Evolutionary conservation across 495 filamentous ascomycete species (phyloP).

Genomic region (Xylaria castorea): DNA sequence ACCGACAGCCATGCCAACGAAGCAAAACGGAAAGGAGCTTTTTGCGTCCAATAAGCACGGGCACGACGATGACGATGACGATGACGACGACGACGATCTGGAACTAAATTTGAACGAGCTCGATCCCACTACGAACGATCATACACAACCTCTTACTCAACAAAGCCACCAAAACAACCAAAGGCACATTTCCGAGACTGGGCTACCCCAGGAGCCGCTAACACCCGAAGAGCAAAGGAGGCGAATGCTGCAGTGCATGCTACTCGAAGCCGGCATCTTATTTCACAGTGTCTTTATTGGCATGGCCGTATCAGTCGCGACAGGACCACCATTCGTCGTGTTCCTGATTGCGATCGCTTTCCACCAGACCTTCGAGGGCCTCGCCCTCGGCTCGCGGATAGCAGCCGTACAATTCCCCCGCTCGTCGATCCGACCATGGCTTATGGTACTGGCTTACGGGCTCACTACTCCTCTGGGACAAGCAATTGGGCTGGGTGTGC

Average conservation of each 20-base stretch:
- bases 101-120: conserved; percentile 62
- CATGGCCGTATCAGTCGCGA: conserved; percentile 85
- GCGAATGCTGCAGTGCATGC: conserved; percentile 76
- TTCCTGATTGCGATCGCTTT: conserved; percentile 83
- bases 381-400: conserved; percentile 77
- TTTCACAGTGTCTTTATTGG: conserved; percentile 91
- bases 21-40: conserved; percentile 25
- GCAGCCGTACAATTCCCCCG: conserved; percentile 68
- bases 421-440: conserved; percentile 71
- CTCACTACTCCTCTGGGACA: conserved; percentile 91
- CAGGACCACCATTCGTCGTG: conserved; percentile 76
- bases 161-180: conserved; percentile 15
- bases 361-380: conserved; percentile 78
- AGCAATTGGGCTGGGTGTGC: conserved; percentile 81
- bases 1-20: conserved; percentile 32
- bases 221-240: conserved; percentile 59
- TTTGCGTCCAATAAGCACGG: conserved; percentile 21
- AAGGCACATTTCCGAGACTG: conserved; percentile 39
- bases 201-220: conserved; percentile 31
- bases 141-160: conserved; percentile 35
- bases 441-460: conserved; percentile 95
- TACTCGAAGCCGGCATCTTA: conserved; percentile 84
- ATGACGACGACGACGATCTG: conserved; percentile 54
- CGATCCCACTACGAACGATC: conserved; percentile 41
- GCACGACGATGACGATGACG: conserved; percentile 39